Conservation (phyloP, 2,329 filamentous ascomycete species). For the Fusarium bactridioides region DNA sequence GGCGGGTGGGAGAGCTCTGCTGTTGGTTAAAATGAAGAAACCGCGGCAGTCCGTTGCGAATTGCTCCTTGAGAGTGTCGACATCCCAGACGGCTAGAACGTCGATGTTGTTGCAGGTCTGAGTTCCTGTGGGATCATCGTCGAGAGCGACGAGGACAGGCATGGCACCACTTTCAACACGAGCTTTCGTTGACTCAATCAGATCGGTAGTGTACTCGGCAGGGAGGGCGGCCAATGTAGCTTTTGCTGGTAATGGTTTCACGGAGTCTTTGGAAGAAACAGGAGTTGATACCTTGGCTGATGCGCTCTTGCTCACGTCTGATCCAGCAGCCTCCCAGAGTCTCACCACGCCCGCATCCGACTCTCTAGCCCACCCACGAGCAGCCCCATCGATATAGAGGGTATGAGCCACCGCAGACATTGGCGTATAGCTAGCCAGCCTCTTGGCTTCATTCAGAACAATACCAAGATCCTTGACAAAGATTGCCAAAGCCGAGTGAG, state of each 20-base stretch:
- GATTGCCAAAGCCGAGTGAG: background rate
- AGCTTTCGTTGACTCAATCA: background rate
- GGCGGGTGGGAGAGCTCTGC: background rate
- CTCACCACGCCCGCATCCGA: background rate
- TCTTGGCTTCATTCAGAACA: background rate
- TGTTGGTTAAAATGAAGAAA: background rate
- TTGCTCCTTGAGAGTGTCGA: slow-evolving; percentile 47
- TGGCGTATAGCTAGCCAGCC: background rate
- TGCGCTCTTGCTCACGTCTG: background rate
- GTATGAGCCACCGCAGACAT: background rate
- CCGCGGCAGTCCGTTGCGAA: background rate
- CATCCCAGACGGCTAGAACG: slow-evolving; percentile 63
- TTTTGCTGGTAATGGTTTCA: background rate
- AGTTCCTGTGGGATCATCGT: slow-evolving; percentile 67
- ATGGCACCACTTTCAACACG: background rate
- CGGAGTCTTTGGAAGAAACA: accelerated
- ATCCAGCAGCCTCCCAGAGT: background rate
- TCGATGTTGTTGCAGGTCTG: slow-evolving; percentile 67
- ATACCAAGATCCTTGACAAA: background rate
- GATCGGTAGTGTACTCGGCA: background rate
- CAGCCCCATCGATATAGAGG: background rate
- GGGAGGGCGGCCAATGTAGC: background rate
- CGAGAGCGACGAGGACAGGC: slow-evolving; percentile 48
- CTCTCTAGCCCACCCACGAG: background rate
- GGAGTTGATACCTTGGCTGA: background rate